Base-by-base conservation (phyloP, 2,329 filamentous ascomycete species). In the Aspergillus luchuensis region DNA sequence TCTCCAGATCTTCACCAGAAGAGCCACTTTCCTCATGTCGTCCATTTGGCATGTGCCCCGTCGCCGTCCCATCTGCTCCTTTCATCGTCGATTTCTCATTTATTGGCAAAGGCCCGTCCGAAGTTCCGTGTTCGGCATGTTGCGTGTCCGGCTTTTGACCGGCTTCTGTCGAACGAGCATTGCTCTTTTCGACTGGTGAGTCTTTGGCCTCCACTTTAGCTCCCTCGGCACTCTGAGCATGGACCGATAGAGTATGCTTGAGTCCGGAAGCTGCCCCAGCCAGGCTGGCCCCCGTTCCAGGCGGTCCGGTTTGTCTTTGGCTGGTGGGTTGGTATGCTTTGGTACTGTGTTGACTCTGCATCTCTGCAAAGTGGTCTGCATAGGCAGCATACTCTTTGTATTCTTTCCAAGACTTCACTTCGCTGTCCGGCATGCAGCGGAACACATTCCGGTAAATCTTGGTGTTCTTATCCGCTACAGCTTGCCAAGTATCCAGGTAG, bases 401-500 rank as follows among this genome's bases (percentile, higher is more conserved):
- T 65, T 96, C 91, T 66, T 90, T 88, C 95, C 95, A 99, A 47
- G 90, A 94, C 65, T 87, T 89, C 25, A 97, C 95, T 72, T 97
- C 92, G 55, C 89, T 97, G 74, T 99, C 95, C 1, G 95, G 95
- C 91, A 96, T 96, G 76, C 93, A 97, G 50, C 93, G 88, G 81
- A 99, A 99, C 8, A 99, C 94, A 63, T 90, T 87, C 33, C 95
- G 90, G 79, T 91, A 99, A 51, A 99, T 85, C 73, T 92, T 94
- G 3, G 95, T 99, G 74, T 99, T 99, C 80, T 98, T 98, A 64
- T 90, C 88, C 0, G 95, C 95, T 56, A 92, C 88, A 17, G 87
- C 84, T 66, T 89, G 88, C 96, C 96, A 99, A 1, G 91, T 88
- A 63, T 96, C 91, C 49, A 95, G 86, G 73, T 91, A 91, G 77